Evolutionary conservation across 768 basidiomycete species (phyloP), one percentile per base, ranked within the genome.

Genomic region (Rhizopogon roseolus): DNA sequence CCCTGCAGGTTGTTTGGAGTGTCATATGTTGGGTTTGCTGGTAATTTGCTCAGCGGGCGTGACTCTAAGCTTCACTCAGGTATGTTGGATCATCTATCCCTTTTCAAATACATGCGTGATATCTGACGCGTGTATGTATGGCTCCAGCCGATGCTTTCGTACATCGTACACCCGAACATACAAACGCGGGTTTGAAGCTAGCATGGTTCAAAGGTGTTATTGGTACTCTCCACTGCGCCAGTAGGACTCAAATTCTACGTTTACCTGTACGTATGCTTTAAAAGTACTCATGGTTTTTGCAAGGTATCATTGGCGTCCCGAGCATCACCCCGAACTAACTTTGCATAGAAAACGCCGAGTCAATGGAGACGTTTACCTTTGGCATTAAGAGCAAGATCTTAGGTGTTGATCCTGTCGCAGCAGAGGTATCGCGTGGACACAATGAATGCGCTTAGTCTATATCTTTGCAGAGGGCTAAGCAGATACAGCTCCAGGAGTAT

Each of bases 211-310:
- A 98, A 69, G 73, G 84, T 5, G 79, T 98, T 9, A 82, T 98
- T 37, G 96, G 96, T 2, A 90, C 98, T 98, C 62, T 76, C 89
- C 34, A 98, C 95, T 98, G 95, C 80, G 82, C 50, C 96, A 99
- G 69, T 97, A 98, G 65, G 97, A 99, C 63, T 85, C 94, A 5
- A 98, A 70, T 98, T 98, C 73, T 78, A 98, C 51, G 79, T 82
- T 36, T 83, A 96, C 69, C 72, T 5, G 76, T 81, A 17, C 69
- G 98, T 11, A 54, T 75, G 88, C 59, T 79, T 90, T 59, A 75
- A 76, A 60, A 66, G 59, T n/a, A 65, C 70, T 52, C 53, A 61
- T 63, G 60, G 79, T n/a, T n/a, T 66, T 58, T 73, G 70, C 60
- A 58, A 68, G 55, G 71, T 70, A 51, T 9, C 9, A 22, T 4